Evolutionary conservation across 2,329 filamentous ascomycete genomes (phyloP).

Genomic region (Calonectria naviculata): DNA sequence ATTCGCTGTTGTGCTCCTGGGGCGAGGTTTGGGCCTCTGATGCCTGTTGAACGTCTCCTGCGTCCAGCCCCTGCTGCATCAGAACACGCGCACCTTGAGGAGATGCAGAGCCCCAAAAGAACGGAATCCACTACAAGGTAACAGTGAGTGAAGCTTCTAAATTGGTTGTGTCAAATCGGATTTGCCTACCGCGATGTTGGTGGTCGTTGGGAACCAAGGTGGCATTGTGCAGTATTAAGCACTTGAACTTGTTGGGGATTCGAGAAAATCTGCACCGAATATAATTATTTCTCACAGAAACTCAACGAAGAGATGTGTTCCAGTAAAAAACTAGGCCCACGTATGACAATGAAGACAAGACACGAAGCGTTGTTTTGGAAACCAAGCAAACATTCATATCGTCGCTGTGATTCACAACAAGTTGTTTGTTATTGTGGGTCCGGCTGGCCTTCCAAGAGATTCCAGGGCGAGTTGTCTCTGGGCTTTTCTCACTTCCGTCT

Average conservation of each 20-base stretch:
- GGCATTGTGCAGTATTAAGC: neutral
- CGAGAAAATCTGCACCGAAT: too few species aligned
- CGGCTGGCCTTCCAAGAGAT: neutral
- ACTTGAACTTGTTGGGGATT: neutral
- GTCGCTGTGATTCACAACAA: neutral
- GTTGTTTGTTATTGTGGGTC: neutral
- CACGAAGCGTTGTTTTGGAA: neutral
- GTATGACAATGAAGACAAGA: too few species aligned
- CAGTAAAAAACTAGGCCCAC: neutral
- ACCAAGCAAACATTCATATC: neutral
- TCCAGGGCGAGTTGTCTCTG: neutral
- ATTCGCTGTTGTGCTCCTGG: neutral
- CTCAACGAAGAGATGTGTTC: too few species aligned
- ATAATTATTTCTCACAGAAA: too few species aligned
- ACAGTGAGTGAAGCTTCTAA: neutral
- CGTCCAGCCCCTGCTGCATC: neutral
- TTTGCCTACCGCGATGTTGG: neutral
- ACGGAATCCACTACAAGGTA: neutral
- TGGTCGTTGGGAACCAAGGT: neutral
- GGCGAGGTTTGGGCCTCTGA: neutral
- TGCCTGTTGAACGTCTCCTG: too few species aligned
- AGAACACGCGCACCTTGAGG: accelerated
- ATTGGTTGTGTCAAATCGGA: neutral
- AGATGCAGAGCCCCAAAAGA: neutral
- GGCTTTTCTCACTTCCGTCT: neutral